A percentile compares a stretch with the other conserved stretches of the same genome.
These are phyloP conservation scores for Capsicum rhomboideum DNA, from an alignment of 257 asterid genomes.

Conservation along the genomic window DNA sequence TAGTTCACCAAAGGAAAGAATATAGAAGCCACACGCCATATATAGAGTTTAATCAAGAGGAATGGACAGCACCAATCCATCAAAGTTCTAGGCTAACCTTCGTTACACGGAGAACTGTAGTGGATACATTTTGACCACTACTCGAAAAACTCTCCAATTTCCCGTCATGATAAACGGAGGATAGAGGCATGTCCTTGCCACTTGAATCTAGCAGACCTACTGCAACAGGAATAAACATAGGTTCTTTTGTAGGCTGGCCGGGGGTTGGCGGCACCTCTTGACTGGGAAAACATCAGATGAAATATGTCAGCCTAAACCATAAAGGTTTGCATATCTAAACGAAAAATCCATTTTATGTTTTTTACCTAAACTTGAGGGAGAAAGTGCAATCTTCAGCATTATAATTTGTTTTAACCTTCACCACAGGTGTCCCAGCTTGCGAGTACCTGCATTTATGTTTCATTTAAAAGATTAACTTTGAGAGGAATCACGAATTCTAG, in stretches of 20 bases:
- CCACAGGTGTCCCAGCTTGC: conserved; percentile 92
- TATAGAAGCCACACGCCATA: background rate
- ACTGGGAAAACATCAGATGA: conserved; percentile 34
- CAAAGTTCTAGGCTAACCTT: conserved; percentile 36
- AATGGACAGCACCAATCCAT: background rate
- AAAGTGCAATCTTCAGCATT: conserved; percentile 53
- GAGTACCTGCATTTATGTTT: conserved; percentile 66
- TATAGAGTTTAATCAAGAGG: background rate
- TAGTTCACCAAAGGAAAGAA: background rate
- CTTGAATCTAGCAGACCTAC: conserved; percentile 60
- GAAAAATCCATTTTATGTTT: background rate
- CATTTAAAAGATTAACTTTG: background rate
- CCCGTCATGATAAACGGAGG: conserved; percentile 45
- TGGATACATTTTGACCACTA: conserved; percentile 30
- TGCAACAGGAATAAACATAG: conserved; percentile 76
- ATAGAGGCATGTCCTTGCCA: conserved; percentile 68
- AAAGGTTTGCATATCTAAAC: background rate
- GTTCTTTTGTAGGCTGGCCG: conserved; percentile 78
- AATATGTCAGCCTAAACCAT: background rate
- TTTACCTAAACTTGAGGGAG: conserved; percentile 81
- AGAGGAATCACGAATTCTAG: background rate
- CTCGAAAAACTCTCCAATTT: conserved; percentile 33
- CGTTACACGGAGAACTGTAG: conserved; percentile 58
- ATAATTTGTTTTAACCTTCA: conserved; percentile 56
- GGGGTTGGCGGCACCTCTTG: conserved; percentile 94